A percentile compares a stretch with the other conserved stretches of the same genome.
These are phyloP conservation scores for Penicillium sp. DNA, from an alignment of 2,329 filamentous ascomycete species.

Conservation along the genomic window DNA sequence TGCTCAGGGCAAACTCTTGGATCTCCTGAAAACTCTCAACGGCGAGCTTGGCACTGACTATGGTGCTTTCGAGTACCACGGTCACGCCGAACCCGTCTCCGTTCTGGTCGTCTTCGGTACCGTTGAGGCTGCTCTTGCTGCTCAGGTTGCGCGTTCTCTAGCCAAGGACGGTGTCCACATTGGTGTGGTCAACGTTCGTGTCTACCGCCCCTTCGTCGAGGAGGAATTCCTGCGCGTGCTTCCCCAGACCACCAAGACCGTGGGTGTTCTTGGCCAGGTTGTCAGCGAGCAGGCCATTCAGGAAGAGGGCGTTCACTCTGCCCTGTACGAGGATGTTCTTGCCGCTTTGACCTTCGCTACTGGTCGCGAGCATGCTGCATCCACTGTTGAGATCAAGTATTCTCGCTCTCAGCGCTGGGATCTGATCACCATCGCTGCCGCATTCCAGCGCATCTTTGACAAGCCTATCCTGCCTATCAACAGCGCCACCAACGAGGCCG, in stretches of 20 bases:
- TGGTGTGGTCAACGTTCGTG: slow-evolving; percentile 85
- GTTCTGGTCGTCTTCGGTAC: slow-evolving; percentile 93
- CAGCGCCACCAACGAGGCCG: slow-evolving; percentile 33
- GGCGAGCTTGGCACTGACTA: slow-evolving; percentile 92
- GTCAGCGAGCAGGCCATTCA: slow-evolving; percentile 68
- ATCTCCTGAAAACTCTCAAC: slow-evolving; percentile 75
- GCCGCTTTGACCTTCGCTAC: slow-evolving; percentile 79
- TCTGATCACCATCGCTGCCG: slow-evolving; percentile 46
- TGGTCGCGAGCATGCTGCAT: slow-evolving; percentile 62
- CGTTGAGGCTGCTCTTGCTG: slow-evolving; percentile 81
- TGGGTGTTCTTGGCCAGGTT: slow-evolving; percentile 91
- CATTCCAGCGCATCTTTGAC: slow-evolving; percentile 48
- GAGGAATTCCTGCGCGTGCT: slow-evolving; percentile 86
- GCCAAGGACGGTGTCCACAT: slow-evolving; percentile 73
- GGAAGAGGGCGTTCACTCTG: slow-evolving; percentile 77
- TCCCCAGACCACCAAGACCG: slow-evolving; percentile 70
- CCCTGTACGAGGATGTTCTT: slow-evolving; percentile 87
- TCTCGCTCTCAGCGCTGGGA: slow-evolving; percentile 69
- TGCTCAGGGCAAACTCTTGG: slow-evolving; percentile 69
- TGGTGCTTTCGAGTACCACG: slow-evolving; percentile 89
- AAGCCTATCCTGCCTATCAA: slow-evolving; percentile 40
- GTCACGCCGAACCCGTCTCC: slow-evolving; percentile 74
- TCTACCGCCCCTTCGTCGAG: slow-evolving; percentile 95
- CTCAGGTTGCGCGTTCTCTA: slow-evolving; percentile 75
- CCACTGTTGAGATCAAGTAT: slow-evolving; percentile 87